phyloP scores from a whole-genome alignment of 2,329 filamentous ascomycete genomes.

The Orbilia brochopaga region DNA sequence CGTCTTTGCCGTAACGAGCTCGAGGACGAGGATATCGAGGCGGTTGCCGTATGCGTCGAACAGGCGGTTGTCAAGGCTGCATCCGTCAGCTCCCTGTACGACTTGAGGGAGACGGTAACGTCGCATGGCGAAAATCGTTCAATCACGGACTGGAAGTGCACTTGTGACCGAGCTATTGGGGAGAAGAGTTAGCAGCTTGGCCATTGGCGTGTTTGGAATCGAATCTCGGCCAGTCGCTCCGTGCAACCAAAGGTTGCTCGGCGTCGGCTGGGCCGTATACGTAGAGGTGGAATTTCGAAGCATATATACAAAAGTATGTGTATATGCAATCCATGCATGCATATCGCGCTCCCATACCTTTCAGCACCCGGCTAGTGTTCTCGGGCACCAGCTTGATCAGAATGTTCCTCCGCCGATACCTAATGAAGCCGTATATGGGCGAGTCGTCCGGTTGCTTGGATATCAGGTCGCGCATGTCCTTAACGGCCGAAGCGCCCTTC shows the following conservation, averaged over 20 bases:
- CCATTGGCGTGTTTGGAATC: too few species aligned
- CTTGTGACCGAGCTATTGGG: constrained; percentile 57
- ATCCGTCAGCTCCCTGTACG: constrained; percentile 81
- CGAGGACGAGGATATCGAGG: constrained; percentile 81
- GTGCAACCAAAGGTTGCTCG: neutral
- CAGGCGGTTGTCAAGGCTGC: constrained; percentile 85
- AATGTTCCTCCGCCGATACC: constrained; percentile 87
- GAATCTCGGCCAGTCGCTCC: too few species aligned
- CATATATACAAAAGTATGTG: neutral
- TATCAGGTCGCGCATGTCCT: constrained; percentile 80
- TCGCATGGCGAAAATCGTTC: constrained; percentile 84
- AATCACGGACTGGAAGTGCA: constrained; percentile 71
- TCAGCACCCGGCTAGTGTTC: constrained; percentile 84
- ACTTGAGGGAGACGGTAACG: constrained; percentile 76
- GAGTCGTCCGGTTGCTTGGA: constrained; percentile 80
- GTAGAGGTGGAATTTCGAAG: too few species aligned
- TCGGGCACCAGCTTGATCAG: constrained; percentile 92
- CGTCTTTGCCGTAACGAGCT: constrained; percentile 78
- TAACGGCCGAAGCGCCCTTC: constrained; percentile 79
- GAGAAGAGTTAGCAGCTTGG: too few species aligned
- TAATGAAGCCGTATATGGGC: constrained; percentile 88
- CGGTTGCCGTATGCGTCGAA: constrained; percentile 84
- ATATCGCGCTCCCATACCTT: constrained; percentile 69
- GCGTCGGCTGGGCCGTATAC: neutral
- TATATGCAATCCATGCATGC: constrained; percentile 9